Base-by-base conservation (phyloP, 2,329 filamentous ascomycete genomes). In the Cladophialophora exuberans region DNA sequence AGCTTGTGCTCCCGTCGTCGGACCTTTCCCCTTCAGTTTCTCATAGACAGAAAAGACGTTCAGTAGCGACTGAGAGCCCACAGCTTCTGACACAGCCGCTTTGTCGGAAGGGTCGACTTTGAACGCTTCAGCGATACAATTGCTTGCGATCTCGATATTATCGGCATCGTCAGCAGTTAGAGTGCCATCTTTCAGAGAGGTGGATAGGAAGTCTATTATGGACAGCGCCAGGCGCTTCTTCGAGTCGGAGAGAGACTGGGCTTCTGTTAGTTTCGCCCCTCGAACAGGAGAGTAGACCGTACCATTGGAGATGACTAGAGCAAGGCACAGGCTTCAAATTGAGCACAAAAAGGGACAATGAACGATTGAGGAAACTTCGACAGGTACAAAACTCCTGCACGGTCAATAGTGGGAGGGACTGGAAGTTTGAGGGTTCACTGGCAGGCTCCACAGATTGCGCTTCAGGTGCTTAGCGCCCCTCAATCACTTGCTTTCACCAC, bases 21-120 rank as follows among this genome's bases (percentile, higher is more conserved):
- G 66, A 1, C 74, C 78, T 71, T 83, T 86, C 56, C 83, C 82
- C 77, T 92, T 92, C 62, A 97, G 83, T 76, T 95, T 96, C 78
- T 99, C 94, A 76, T 97, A 97, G 62, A 97, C 91, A 69, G 85
- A 85, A 81, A 95, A 99, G 76, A 99, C 95, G 73, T 87, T 86
- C 59, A 91, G 81, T 59, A 99, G 86, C 71, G 87, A 92, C 78
- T 97, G 91, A 62, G 86, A 83, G 68, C 91, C 92, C 63, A 96
- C 79, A 64, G 92, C 90, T 64, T 89, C 83, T 63, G 84, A 78
- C 65, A 93, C 79, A 66, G 90, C 86, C 52, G 82, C 78, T 67
- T 84, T 79, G 74, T 96, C 86, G 60, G 81, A 76, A n/a, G 90
- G 83, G 75, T 97, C 91, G 67, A 99, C 88, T 74, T 95, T 90